Percentiles rank a stretch among this genome's conserved stretches.
These are phyloP conservation scores for Quercus bicolor DNA, from an alignment of 306 rosid species.

Conservation along the genomic window DNA sequence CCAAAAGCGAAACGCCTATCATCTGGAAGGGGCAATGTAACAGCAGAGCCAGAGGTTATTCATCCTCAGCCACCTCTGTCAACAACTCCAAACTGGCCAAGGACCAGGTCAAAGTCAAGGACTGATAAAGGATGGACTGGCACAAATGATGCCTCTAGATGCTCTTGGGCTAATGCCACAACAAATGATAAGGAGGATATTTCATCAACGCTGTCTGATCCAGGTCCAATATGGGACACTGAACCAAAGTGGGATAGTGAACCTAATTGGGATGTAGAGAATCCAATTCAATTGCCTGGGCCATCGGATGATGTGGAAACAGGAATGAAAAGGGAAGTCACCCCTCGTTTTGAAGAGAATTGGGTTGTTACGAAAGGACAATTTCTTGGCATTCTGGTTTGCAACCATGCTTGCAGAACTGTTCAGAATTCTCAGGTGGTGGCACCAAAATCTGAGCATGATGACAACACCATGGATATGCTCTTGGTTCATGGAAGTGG, in stretches of 20 bases:
- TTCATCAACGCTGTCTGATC: slow-evolving; percentile 95
- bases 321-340: slow-evolving; percentile 55
- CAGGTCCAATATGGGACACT: slow-evolving; percentile 98
- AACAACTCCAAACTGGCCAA: slow-evolving; percentile 95
- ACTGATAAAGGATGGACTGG: slow-evolving; percentile 92
- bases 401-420: slow-evolving; percentile 95
- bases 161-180: slow-evolving; percentile 72
- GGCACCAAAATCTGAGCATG: slow-evolving; percentile 90
- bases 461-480: slow-evolving; percentile 79
- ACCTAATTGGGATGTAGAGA: slow-evolving; percentile 82
- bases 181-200: slow-evolving; percentile 89
- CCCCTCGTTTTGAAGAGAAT: slow-evolving; percentile 58
- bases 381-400: slow-evolving; percentile 84
- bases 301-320: slow-evolving; percentile 61
- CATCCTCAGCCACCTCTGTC: slow-evolving; percentile 93
- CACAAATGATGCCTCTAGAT: slow-evolving; percentile 71
- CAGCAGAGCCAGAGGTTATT: slow-evolving; percentile 89
- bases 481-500: slow-evolving; percentile 90
- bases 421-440: slow-evolving; percentile 97
- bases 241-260: slow-evolving; percentile 97
- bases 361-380: slow-evolving; percentile 85
- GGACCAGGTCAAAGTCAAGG: slow-evolving; percentile 92
- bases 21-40: slow-evolving; percentile 70
- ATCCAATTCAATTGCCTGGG: slow-evolving; percentile 89
- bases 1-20: slow-evolving; percentile 90